phyloP scores from a whole-genome alignment of 768 basidiomycete species.

The Neoboletus brunneissimus region DNA sequence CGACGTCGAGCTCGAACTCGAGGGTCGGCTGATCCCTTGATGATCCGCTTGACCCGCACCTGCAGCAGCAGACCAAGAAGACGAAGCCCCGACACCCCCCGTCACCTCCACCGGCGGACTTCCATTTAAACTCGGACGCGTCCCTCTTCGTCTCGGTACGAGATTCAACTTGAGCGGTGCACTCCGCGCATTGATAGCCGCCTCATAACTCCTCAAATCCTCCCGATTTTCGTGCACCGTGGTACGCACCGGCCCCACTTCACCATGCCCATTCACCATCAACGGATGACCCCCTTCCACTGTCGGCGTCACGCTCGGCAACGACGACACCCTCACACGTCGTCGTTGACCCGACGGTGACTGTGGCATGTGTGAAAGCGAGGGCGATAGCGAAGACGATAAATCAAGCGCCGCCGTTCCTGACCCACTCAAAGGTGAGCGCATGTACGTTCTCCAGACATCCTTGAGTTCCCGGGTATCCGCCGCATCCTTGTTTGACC shows the following conservation, averaged over 20 bases:
- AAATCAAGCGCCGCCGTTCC: constrained; percentile 11
- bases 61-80: neutral
- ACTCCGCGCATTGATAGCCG: constrained; percentile 68
- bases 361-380: constrained; percentile 22
- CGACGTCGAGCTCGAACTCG: constrained; percentile 38
- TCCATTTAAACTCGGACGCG: constrained; percentile 13
- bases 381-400: constrained; percentile 6
- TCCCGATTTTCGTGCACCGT: constrained; percentile 50
- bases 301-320: constrained; percentile 70
- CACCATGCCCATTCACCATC: constrained; percentile 18
- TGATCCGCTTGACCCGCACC: constrained; percentile 11
- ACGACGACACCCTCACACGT: constrained; percentile 58
- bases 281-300: constrained; percentile 23
- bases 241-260: constrained; percentile 32
- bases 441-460: constrained; percentile 74
- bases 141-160: constrained; percentile 40
- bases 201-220: constrained; percentile 69
- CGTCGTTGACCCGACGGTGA: constrained; percentile 34
- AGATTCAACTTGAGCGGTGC: constrained; percentile 59
- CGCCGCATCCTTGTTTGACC: constrained; percentile 32
- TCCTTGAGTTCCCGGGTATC: constrained; percentile 55
- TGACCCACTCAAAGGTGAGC: constrained; percentile 54
- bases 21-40: constrained; percentile 34
- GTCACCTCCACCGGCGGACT: constrained; percentile 16
- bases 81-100: neutral